A percentile compares a stretch with the other conserved stretches of the same genome.
phyloP scores from a whole-genome alignment of 768 basidiomycete species.

The Sistotremastrum niveocremeum region DNA sequence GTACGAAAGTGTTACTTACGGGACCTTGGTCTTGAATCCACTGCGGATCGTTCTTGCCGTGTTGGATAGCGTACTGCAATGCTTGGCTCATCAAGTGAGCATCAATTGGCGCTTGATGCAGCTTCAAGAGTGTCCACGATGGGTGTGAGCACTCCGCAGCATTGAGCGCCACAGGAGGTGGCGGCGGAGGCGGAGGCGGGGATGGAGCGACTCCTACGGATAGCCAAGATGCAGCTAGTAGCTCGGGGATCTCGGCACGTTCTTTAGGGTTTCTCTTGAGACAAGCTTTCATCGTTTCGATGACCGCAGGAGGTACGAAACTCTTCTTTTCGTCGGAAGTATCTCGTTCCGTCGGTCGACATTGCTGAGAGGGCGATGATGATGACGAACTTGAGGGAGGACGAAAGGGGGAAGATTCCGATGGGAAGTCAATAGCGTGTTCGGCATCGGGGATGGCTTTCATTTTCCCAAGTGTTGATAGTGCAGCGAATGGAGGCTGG shows the following conservation, averaged over 20 bases:
- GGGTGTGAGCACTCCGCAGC: too few relatives aligned
- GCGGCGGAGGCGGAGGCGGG: too few relatives aligned
- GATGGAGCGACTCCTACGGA: too few relatives aligned
- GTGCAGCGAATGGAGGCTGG: constrained; percentile 78
- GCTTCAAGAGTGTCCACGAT: too few relatives aligned
- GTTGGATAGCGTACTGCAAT: too few relatives aligned
- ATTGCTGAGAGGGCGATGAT: constrained; percentile 33
- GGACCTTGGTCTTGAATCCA: too few relatives aligned
- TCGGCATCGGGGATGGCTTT: constrained; percentile 75
- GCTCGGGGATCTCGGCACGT: constrained; percentile 74
- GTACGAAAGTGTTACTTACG: too few relatives aligned
- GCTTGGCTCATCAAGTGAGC: too few relatives aligned
- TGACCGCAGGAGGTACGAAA: constrained; percentile 61
- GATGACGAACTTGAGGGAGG: constrained; percentile 14
- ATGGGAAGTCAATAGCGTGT: constrained; percentile 74
- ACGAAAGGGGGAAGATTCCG: constrained; percentile 42
- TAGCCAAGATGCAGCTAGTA: constrained; percentile 74
- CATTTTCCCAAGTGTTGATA: constrained; percentile 82
- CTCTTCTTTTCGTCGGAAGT: constrained; percentile 51
- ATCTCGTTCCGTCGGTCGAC: too few relatives aligned
- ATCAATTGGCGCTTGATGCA: too few relatives aligned
- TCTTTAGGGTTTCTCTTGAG: constrained; percentile 68
- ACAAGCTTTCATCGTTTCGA: constrained; percentile 73
- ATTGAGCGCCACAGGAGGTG: too few relatives aligned
- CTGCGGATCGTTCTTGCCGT: too few relatives aligned